Percentiles rank a stretch among this genome's conserved stretches.
These are phyloP conservation scores for Globisporangium canariense DNA, from an alignment of 352 stramenopile genomes.

Conservation along the genomic window DNA sequence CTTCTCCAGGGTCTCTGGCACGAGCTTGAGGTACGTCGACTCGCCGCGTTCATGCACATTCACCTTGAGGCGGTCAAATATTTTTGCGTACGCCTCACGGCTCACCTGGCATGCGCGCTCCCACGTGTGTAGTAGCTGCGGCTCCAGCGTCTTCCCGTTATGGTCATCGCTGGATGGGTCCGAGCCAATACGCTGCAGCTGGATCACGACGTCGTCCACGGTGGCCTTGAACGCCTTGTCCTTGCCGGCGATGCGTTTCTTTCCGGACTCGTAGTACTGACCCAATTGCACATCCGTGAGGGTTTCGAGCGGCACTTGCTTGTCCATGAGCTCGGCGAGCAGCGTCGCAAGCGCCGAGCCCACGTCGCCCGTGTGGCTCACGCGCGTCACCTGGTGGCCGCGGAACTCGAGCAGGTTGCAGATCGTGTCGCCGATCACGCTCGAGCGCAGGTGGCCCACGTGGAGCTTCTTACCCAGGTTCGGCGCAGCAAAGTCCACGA, in stretches of 20 bases:
- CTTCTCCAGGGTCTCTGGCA: conserved; percentile 40
- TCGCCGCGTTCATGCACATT: conserved; percentile 66
- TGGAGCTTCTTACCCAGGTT: conserved; percentile 88
- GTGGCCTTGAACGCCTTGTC: conserved; percentile 55
- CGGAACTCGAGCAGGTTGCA: conserved; percentile 81
- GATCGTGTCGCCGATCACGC: conserved; percentile 76
- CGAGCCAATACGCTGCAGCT: conserved; percentile 55
- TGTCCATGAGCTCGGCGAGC: conserved; percentile 63
- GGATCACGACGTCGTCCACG: conserved; percentile 67
- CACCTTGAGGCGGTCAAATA: conserved; percentile 69
- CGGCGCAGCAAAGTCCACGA: conserved; percentile 81
- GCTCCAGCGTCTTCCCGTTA: conserved; percentile 27
- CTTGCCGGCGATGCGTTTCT: conserved; percentile 29
- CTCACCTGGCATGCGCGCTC: conserved; percentile 65
- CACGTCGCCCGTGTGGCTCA: conserved; percentile 80
- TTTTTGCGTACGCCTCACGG: conserved; percentile 53
- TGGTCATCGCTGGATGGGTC: conserved; percentile 5
- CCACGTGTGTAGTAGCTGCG: conserved; percentile 47
- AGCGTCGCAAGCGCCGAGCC: conserved; percentile 76
- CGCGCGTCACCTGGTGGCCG: conserved; percentile 58
- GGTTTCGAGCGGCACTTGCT: conserved; percentile 38
- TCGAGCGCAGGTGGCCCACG: conserved; percentile 78
- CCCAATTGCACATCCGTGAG: conserved; percentile 62
- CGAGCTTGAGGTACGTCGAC: conserved; percentile 69
- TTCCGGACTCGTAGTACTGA: conserved; percentile 68